A percentile compares a stretch with the other conserved stretches of the same genome.
These are phyloP conservation scores for Candida yuanshanica DNA, from an alignment of 805 yeast genomes.

Conservation along the genomic window DNA sequence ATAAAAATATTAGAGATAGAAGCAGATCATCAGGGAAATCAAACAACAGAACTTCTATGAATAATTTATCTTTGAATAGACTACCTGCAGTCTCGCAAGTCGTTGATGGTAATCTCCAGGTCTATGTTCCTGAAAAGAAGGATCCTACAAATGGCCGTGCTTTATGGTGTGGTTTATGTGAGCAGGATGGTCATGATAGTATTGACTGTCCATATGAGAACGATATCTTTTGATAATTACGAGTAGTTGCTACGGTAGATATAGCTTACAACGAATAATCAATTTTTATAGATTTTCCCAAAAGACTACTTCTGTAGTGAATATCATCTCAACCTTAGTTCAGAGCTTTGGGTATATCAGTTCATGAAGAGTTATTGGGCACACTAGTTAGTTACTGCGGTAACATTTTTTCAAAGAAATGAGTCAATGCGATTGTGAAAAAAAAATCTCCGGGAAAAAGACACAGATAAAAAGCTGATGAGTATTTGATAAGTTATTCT, in stretches of 20 bases:
- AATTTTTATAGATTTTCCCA: too few relatives aligned
- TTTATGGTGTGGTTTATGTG: constrained; percentile 93
- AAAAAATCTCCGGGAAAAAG: too few relatives aligned
- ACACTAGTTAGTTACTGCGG: too few relatives aligned
- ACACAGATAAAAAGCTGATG: too few relatives aligned
- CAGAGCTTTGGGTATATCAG: too few relatives aligned
- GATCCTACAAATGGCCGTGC: constrained; percentile 73
- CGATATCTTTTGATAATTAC: constrained; percentile 16
- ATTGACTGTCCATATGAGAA: constrained; percentile 77
- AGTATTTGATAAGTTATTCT: too few relatives aligned
- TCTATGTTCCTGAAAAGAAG: constrained; percentile 42
- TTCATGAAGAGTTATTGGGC: too few relatives aligned
- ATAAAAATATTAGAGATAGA: not conserved
- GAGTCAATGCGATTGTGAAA: too few relatives aligned
- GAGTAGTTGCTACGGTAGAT: not conserved
- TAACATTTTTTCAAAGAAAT: too few relatives aligned
- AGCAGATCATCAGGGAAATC: not conserved
- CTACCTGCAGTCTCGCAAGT: constrained; percentile 24
- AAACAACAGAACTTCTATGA: not conserved
- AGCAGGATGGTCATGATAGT: constrained; percentile 82
- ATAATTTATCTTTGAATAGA: constrained; percentile 9
- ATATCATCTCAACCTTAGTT: too few relatives aligned
- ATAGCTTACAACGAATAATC: too few relatives aligned
- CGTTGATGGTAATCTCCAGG: constrained; percentile 35
- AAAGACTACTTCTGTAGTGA: too few relatives aligned